Evolutionary conservation across 805 yeast genomes (phyloP).

Genomic region (Wickerhamiella nectarea): DNA sequence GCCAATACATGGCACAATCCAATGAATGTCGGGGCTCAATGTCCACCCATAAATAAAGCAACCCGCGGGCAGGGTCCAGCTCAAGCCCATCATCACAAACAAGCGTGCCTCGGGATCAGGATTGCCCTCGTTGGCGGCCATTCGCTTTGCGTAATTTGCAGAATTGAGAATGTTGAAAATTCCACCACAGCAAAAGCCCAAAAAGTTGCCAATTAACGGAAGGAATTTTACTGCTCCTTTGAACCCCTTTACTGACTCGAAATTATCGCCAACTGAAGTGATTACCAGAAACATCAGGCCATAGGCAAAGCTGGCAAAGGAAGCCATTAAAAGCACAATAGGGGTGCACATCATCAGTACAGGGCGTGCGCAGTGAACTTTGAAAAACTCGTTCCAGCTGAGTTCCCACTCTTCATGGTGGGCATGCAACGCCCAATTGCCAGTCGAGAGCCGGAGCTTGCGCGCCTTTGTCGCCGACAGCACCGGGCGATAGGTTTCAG

Average conservation of each 20-base stretch:
- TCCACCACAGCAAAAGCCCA: conserved; percentile 27
- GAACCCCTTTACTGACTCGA: conserved; percentile 26
- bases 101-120: conserved; percentile 44
- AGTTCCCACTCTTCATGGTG: conserved; percentile 80
- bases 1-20: conserved; percentile 46
- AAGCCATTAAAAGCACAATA: conserved; percentile 29
- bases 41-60: conserved; percentile 55
- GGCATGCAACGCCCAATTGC: conserved; percentile 72
- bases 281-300: conserved; percentile 33
- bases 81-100: conserved; percentile 37
- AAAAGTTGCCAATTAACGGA: conserved; percentile 26
- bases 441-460: conserved; percentile 57
- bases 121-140: neutral
- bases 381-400: conserved; percentile 51
- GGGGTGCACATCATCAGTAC: conserved; percentile 52
- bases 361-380: conserved; percentile 67
- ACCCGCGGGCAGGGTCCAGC: conserved; percentile 39
- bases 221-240: conserved; percentile 22
- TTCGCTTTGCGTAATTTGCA: conserved; percentile 19
- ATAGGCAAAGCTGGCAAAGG: conserved; percentile 32
- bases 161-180: conserved; percentile 21
- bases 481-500: conserved; percentile 29
- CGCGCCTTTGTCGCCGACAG: conserved; percentile 55
- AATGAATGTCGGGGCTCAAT: conserved; percentile 31
- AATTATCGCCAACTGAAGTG: conserved; percentile 30